A percentile compares a stretch with the other conserved stretches of the same genome.
These are phyloP conservation scores for Aspergillus niger DNA, from an alignment of 2,329 filamentous ascomycete genomes.

Conservation along the genomic window DNA sequence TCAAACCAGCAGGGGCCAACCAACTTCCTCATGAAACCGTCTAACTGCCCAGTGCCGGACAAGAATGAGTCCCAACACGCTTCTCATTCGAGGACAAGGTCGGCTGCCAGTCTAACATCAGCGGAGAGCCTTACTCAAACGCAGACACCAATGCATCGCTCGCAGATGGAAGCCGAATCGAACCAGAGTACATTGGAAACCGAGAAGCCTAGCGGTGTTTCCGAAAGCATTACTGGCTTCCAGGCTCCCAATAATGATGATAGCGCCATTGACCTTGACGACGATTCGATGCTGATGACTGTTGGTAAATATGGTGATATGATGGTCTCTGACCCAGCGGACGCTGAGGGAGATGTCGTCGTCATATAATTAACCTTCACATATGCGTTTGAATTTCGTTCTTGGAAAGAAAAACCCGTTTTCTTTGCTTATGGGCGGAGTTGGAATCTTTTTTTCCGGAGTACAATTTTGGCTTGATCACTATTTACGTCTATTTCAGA, in stretches of 20 bases:
- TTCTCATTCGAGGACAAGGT: conserved; percentile 24
- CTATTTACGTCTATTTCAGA: conserved; percentile 23
- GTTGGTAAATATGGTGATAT: conserved; percentile 50
- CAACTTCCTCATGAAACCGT: conserved; percentile 26
- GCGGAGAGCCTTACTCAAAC: conserved; percentile 21
- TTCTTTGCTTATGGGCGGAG: conserved; percentile 31
- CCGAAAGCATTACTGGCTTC: conserved; percentile 43
- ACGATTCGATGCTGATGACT: conserved; percentile 45
- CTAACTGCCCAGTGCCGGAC: conserved; percentile 17
- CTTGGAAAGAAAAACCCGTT: conserved; percentile 22
- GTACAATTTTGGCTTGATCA: conserved; percentile 28
- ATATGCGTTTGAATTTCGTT: conserved; percentile 19
- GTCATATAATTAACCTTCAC: conserved; percentile 39
- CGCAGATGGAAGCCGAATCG: conserved; percentile 21
- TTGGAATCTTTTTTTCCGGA: conserved; percentile 30
- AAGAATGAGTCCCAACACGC: conserved; percentile 21
- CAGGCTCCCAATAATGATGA: conserved; percentile 60
- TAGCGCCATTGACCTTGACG: conserved; percentile 70
- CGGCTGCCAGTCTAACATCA: conserved; percentile 21
- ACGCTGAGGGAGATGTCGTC: conserved; percentile 49
- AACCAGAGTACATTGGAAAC: conserved; percentile 29
- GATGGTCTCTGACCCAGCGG: conserved; percentile 48
- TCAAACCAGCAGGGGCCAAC: conserved; percentile 26
- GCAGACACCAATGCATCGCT: conserved; percentile 18
- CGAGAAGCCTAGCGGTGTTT: conserved; percentile 50